These are phyloP conservation scores for Musa beccarii DNA, from an alignment of 176 grass and related monocot genomes.

Conservation along the genomic window DNA sequence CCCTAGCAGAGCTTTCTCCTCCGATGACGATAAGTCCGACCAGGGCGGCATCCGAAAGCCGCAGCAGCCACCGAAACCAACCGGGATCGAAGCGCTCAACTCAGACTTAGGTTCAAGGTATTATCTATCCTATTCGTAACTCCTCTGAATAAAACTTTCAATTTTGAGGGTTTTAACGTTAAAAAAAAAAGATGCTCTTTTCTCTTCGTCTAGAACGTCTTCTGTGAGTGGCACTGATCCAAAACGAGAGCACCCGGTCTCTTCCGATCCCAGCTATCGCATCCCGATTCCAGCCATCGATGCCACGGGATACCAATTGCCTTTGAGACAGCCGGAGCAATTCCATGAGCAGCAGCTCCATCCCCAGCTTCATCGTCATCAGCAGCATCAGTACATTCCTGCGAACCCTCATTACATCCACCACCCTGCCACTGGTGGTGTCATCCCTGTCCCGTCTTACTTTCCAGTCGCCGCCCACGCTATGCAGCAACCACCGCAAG, in stretches of 20 bases:
- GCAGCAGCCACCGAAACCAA: constrained; percentile 24
- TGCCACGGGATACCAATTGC: constrained; percentile 30
- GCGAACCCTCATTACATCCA: constrained; percentile 78
- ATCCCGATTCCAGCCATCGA: constrained; percentile 35
- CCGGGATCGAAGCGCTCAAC: constrained; percentile 6
- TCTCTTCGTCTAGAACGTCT: neutral
- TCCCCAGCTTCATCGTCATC: constrained; percentile 29
- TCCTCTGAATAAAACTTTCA: constrained; percentile 2
- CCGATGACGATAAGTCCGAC: constrained; percentile 47
- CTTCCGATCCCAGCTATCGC: constrained; percentile 32
- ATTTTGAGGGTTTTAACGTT: neutral
- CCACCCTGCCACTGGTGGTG: constrained; percentile 60
- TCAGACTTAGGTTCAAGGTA: constrained; percentile 52
- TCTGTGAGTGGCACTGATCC: neutral
- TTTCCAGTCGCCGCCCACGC: constrained; percentile 32
- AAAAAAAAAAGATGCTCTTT: neutral
- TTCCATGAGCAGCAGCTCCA: constrained; percentile 36
- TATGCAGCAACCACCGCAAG: constrained; percentile 55
- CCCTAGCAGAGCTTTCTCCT: constrained; percentile 38
- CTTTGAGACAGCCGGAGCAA: constrained; percentile 33
- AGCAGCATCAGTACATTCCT: constrained; percentile 43
- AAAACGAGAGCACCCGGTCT: neutral
- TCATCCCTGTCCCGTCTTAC: constrained; percentile 60
- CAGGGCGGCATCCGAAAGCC: neutral
- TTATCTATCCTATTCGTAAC: constrained; percentile 1